A percentile compares a stretch with the other conserved stretches of the same genome.
Evolutionary conservation across 257 asterid species (phyloP).

Genomic region (Nicotiana knightiana): DNA sequence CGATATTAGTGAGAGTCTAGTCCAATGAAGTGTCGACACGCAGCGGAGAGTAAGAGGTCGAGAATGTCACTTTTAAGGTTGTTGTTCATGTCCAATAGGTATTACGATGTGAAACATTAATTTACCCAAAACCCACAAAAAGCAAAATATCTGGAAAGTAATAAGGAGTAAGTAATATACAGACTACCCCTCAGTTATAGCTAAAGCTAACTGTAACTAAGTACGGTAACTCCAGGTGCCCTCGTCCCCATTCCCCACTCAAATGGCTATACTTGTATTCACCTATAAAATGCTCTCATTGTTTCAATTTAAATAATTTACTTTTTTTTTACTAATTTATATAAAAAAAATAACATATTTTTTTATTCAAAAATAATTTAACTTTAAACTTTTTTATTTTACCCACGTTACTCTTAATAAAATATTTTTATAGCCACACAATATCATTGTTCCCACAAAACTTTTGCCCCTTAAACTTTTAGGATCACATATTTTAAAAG

Average conservation of each 20-base stretch:
- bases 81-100: constrained; percentile 5
- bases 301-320: too few species aligned
- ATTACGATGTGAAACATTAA: constrained; percentile 13
- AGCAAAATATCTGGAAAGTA: not conserved
- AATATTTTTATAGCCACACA: too few species aligned
- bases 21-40: constrained; percentile 6
- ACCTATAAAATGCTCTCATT: too few species aligned
- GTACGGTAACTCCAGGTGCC: not conserved
- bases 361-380: too few species aligned
- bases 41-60: not conserved
- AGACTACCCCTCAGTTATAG: not conserved
- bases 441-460: too few species aligned
- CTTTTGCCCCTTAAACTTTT: too few species aligned
- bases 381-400: too few species aligned
- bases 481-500: too few species aligned
- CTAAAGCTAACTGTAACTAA: not conserved
- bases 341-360: too few species aligned
- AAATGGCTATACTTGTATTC: not conserved
- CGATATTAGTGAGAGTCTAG: too few species aligned
- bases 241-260: not conserved
- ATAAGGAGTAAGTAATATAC: not conserved
- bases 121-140: constrained; percentile 5
- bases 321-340: too few species aligned
- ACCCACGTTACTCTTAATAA: too few species aligned
- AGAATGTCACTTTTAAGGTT: not conserved